Conservation (phyloP, 441 rosid species). For the Manihot esculenta region DNA sequence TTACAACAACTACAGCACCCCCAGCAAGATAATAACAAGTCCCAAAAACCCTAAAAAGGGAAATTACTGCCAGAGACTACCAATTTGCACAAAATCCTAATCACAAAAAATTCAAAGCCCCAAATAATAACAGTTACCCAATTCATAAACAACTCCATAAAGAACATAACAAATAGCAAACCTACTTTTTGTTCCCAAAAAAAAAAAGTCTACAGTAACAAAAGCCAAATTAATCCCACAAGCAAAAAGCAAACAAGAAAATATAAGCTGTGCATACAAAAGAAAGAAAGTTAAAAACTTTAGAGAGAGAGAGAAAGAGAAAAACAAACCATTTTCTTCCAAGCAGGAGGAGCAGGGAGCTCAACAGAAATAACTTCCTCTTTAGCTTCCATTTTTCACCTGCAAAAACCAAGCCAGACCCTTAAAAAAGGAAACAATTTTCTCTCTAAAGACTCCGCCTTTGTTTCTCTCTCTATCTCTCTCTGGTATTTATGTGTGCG, state of each 20-base stretch:
- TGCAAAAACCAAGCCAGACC: constrained; percentile 23
- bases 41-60: constrained; percentile 22
- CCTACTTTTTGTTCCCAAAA: too few species aligned
- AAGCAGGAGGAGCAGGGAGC: constrained; percentile 88
- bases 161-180: constrained; percentile 11
- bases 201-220: background rate
- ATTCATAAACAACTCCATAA: constrained; percentile 14
- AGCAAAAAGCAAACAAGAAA: constrained; percentile 6
- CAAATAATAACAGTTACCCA: constrained; percentile 4
- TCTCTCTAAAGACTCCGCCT: background rate
- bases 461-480: background rate
- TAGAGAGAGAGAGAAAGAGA: background rate
- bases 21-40: too few species aligned
- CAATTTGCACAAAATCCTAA: constrained; percentile 20
- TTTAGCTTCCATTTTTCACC: constrained; percentile 48
- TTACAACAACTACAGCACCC: constrained; percentile 15
- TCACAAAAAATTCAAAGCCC: background rate
- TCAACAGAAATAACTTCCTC: constrained; percentile 84
- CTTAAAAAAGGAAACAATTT: background rate
- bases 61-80: constrained; percentile 17
- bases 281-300: constrained; percentile 1
- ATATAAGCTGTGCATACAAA: too few species aligned
- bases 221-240: background rate
- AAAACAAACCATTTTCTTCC: constrained; percentile 80
- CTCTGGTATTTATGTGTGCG: background rate